These are phyloP conservation scores for Microstegium vimineum DNA, from an alignment of 176 grass and related monocot species.

Conservation along the genomic window DNA sequence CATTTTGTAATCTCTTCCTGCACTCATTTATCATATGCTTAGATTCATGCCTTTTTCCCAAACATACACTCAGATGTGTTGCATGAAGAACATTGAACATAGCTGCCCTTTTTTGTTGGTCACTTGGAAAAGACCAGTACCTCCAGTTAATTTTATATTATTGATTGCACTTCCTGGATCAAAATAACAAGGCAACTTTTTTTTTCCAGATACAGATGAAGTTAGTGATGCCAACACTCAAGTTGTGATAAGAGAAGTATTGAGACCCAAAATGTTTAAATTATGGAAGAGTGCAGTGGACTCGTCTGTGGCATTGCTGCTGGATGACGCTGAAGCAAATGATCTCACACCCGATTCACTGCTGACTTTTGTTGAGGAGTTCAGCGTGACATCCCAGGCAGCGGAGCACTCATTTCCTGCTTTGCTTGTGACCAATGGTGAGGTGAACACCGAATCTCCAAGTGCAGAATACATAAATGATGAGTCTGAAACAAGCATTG, in stretches of 20 bases:
- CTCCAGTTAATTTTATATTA: background rate
- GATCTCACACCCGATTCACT: conserved; percentile 68
- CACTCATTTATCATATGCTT: background rate
- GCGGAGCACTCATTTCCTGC: conserved; percentile 67
- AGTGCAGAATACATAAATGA: conserved; percentile 5
- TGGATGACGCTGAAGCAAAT: conserved; percentile 53
- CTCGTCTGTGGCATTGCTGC: conserved; percentile 57
- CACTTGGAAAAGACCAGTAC: background rate
- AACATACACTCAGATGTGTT: background rate
- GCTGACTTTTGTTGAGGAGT: conserved; percentile 62
- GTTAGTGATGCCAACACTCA: background rate
- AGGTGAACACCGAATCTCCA: conserved; percentile 10
- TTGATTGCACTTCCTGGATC: background rate
- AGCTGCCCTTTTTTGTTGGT: background rate
- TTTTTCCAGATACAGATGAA: conserved; percentile 36
- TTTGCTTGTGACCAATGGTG: conserved; percentile 45
- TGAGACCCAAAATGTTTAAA: conserved; percentile 68
- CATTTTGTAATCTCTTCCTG: background rate
- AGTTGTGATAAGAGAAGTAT: conserved; percentile 29
- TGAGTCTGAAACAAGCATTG: conserved; percentile 18
- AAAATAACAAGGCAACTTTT: background rate
- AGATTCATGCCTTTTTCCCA: background rate
- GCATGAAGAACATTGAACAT: background rate
- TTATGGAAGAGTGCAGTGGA: conserved; percentile 66
- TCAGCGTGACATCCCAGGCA: conserved; percentile 60